Percentiles rank a stretch among this genome's conserved stretches.
Evolutionary conservation across 2,329 filamentous ascomycete genomes (phyloP).

Genomic region (Fusarium goolgardi): DNA sequence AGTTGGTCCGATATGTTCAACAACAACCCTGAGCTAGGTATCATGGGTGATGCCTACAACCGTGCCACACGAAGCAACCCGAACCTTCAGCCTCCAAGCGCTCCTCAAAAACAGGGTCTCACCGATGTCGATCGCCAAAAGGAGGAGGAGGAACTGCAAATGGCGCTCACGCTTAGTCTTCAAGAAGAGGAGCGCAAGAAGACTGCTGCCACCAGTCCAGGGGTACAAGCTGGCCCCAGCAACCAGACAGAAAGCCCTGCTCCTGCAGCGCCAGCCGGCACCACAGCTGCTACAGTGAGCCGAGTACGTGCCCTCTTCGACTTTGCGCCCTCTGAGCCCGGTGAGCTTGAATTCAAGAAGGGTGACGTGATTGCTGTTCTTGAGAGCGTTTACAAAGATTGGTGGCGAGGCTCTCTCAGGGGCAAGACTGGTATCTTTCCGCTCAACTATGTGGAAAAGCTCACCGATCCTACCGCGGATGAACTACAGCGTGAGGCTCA

Average conservation of each 20-base stretch:
- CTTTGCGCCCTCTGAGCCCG: constrained; percentile 92
- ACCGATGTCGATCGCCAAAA: constrained; percentile 91
- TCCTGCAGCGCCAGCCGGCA: constrained; percentile 77
- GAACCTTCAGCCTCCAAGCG: constrained; percentile 88
- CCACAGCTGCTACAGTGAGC: constrained; percentile 95
- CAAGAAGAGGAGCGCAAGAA: constrained; percentile 82
- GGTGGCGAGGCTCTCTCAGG: constrained; percentile 96
- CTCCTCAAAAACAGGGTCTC: constrained; percentile 91
- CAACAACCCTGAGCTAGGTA: constrained; percentile 88
- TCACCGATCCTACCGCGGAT: constrained; percentile 92
- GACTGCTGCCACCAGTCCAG: constrained; percentile 53
- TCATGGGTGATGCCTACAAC: constrained; percentile 96
- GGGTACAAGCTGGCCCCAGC: constrained; percentile 52
- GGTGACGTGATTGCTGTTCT: constrained; percentile 97
- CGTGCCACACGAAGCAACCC: constrained; percentile 88
- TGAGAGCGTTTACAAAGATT: constrained; percentile 98
- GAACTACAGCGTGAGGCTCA: constrained; percentile 95
- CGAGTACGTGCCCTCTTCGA: constrained; percentile 93
- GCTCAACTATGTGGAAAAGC: constrained; percentile 97
- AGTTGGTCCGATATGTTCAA: constrained; percentile 97
- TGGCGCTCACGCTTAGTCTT: constrained; percentile 91
- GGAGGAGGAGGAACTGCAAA: constrained; percentile 97
- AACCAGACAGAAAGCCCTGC: constrained; percentile 58
- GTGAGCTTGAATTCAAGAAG: constrained; percentile 95
- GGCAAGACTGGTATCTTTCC: constrained; percentile 98